Conservation (phyloP, 495 filamentous ascomycete species). For the Lophium mytilinum region DNA sequence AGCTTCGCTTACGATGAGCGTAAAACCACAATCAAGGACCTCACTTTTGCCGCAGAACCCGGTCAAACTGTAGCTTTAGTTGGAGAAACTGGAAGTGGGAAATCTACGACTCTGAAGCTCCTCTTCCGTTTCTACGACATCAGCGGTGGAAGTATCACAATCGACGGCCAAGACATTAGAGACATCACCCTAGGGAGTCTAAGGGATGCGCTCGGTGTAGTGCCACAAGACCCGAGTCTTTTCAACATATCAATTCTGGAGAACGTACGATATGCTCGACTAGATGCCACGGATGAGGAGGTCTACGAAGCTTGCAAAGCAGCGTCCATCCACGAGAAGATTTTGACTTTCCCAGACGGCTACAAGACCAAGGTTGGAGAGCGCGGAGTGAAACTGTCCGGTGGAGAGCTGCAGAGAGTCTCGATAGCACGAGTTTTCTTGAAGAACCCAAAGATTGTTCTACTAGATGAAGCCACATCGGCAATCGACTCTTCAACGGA, state of each 20-base stretch:
- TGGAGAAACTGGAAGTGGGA: conserved; percentile 69
- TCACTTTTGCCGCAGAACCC: conserved; percentile 46
- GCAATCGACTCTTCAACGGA: conserved; percentile 56
- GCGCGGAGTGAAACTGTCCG: conserved; percentile 59
- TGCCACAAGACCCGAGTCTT: conserved; percentile 57
- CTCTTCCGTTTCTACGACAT: conserved; percentile 63
- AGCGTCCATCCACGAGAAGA: conserved; percentile 40
- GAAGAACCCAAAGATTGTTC: conserved; percentile 41
- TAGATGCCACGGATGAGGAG: conserved; percentile 43
- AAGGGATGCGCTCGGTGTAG: conserved; percentile 60
- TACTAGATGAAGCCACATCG: conserved; percentile 50
- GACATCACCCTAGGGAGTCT: conserved; percentile 60
- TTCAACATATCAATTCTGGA: conserved; percentile 70
- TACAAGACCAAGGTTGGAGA: conserved; percentile 57
- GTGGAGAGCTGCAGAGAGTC: conserved; percentile 68
- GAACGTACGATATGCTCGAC: conserved; percentile 61
- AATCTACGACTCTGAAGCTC: conserved; percentile 68
- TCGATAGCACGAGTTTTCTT: conserved; percentile 59
- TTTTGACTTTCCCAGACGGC: conserved; percentile 43
- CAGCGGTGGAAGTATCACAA: conserved; percentile 51
- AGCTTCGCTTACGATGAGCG: conserved; percentile 64
- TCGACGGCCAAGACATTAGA: conserved; percentile 67
- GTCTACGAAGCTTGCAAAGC: conserved; percentile 63
- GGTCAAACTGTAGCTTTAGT: conserved; percentile 68
- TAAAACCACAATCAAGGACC: conserved; percentile 55